phyloP scores from a whole-genome alignment of 1,284 basidiomycete genomes.

The Cutaneotrichosporon sp. region DNA sequence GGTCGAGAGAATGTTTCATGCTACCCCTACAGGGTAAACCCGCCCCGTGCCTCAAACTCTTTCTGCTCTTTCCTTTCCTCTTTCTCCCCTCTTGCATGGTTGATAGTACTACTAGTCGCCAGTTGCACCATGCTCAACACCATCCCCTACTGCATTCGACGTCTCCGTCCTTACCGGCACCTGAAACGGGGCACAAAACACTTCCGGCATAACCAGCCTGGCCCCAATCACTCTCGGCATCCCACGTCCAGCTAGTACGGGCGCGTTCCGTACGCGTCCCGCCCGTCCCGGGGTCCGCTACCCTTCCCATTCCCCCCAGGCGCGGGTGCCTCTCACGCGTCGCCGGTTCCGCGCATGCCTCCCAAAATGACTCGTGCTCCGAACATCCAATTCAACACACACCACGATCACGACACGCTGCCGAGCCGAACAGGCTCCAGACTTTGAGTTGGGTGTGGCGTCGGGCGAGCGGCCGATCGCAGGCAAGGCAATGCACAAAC shows the following conservation, averaged over 20 bases:
- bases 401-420: too few species aligned
- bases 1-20: not conserved
- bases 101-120: too few species aligned
- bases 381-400: not conserved
- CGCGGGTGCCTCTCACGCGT: not conserved
- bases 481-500: not conserved
- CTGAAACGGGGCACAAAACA: not conserved
- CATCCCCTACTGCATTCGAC: not conserved
- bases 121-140: too few species aligned
- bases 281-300: not conserved
- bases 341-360: not conserved
- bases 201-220: not conserved
- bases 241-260: too few species aligned
- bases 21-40: not conserved
- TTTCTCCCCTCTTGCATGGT: not conserved
- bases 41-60: not conserved
- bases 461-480: not conserved
- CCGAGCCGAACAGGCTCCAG: not conserved
- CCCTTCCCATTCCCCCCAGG: not conserved
- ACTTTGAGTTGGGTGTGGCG: conserved; percentile 1
- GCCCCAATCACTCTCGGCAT: too few species aligned
- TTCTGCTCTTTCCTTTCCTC: too few species aligned
- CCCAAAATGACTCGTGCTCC: not conserved
- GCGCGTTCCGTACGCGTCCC: not conserved
- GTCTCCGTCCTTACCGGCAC: not conserved